A percentile compares a stretch with the other conserved stretches of the same genome.
phyloP scores from a whole-genome alignment of 164 flowering plant species.

The Dillenia turbinata region DNA sequence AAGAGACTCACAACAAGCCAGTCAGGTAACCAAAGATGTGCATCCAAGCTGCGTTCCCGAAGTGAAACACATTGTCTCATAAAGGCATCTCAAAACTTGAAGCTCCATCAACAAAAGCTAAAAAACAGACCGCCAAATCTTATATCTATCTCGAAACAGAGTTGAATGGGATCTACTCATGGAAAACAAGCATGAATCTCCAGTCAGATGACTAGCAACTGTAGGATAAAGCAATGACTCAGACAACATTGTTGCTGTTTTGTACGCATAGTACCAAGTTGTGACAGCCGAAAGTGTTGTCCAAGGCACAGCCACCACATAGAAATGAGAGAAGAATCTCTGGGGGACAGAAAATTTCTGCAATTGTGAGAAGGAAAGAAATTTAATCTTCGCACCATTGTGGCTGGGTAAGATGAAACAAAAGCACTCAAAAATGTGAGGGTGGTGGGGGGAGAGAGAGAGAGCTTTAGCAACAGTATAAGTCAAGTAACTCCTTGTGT shows the following conservation, averaged over 20 bases:
- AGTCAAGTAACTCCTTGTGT: no score
- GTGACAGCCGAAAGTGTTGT: constrained; percentile 61
- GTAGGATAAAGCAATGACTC: constrained; percentile 37
- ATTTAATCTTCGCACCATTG: no score
- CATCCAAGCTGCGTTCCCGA: constrained; percentile 86
- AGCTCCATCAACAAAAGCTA: constrained; percentile 81
- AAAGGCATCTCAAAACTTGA: constrained; percentile 83
- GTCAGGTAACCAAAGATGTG: constrained; percentile 79
- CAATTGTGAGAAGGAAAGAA: constrained; percentile 19
- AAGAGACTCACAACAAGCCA: constrained; percentile 74
- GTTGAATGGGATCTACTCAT: constrained; percentile 31
- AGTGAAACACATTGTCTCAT: constrained; percentile 75
- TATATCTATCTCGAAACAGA: constrained; percentile 21
- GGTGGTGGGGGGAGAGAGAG: no score
- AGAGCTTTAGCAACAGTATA: no score
- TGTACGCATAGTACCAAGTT: constrained; percentile 68
- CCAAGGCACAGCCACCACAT: constrained; percentile 62
- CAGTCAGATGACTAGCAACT: constrained; percentile 58
- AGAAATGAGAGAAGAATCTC: constrained; percentile 80
- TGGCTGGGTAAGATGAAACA: no score
- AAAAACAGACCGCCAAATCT: constrained; percentile 61
- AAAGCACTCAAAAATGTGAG: neutral
- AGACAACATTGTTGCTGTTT: constrained; percentile 30
- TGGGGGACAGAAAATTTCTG: constrained; percentile 83
- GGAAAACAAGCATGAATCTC: constrained; percentile 54